Conservation (phyloP, 2,329 filamentous ascomycete species). For the Colletotrichum sp. region DNA sequence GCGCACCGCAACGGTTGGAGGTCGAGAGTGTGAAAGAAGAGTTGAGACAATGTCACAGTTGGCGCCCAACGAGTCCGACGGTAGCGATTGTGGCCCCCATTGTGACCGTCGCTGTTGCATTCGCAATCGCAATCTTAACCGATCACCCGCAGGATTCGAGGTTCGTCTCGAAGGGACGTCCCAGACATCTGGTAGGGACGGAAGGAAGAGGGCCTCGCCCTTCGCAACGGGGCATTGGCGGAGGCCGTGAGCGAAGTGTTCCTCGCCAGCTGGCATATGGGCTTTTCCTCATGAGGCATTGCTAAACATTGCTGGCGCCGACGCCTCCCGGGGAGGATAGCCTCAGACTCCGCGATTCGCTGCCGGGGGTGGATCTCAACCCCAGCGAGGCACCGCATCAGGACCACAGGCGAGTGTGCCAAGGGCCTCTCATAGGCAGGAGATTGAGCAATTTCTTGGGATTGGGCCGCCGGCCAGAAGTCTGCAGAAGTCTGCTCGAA, state of each 20-base stretch:
- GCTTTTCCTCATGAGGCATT: neutral
- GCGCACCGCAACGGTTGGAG: neutral
- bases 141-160: neutral
- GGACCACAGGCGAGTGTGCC: neutral
- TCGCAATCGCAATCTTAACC: neutral
- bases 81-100: neutral
- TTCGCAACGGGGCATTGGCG: neutral
- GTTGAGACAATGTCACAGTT: neutral
- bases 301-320: neutral
- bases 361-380: slow-evolving; percentile 16
- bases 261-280: neutral
- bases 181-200: neutral
- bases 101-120: neutral
- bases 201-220: neutral
- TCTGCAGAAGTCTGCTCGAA: neutral
- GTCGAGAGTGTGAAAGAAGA: neutral
- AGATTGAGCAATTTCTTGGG: slow-evolving; percentile 32
- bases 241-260: neutral
- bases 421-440: slow-evolving; percentile 32
- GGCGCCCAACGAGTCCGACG: neutral
- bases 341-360: slow-evolving; percentile 30
- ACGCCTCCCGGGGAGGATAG: neutral
- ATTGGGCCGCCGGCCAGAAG: slow-evolving; percentile 28
- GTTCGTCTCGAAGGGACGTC: neutral
- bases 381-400: slow-evolving; percentile 15